Percentiles rank a stretch among this genome's conserved stretches.
These are phyloP conservation scores for Petrea volubilis DNA, from an alignment of 257 asterid species.

Conservation along the genomic window DNA sequence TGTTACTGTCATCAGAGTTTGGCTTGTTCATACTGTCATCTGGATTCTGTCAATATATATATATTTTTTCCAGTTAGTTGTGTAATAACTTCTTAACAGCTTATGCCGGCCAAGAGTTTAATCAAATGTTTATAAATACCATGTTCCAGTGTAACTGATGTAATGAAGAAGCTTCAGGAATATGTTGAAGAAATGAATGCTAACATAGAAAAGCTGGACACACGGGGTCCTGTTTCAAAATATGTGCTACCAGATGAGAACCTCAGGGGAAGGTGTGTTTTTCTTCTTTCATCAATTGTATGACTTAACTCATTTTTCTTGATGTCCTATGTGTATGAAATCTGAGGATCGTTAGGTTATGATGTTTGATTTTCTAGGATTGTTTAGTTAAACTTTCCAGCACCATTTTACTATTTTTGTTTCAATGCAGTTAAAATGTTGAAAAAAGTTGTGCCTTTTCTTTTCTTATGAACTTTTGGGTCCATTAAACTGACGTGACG, in stretches of 20 bases:
- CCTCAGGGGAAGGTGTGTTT: constrained; percentile 82
- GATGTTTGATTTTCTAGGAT: constrained; percentile 1
- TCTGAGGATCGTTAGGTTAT: not conserved
- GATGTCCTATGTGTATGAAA: not conserved
- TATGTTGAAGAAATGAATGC: constrained; percentile 83
- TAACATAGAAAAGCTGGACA: constrained; percentile 71
- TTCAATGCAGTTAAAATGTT: not conserved
- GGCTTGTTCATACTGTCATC: not conserved
- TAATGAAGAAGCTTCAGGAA: constrained; percentile 64
- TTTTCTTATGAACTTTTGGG: no score
- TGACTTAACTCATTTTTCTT: constrained; percentile 10
- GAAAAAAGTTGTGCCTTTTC: not conserved
- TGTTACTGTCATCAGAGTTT: constrained; percentile 1
- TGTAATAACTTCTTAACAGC: not conserved
- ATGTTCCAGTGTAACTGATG: constrained; percentile 74
- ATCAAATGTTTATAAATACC: constrained; percentile 7
- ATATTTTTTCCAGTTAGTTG: not conserved
- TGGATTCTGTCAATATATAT: not conserved
- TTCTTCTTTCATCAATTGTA: constrained; percentile 3
- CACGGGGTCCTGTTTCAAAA: constrained; percentile 84
- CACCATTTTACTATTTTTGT: no score
- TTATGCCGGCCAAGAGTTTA: constrained; percentile 3
- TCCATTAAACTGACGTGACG: no score
- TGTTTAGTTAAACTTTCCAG: not conserved
- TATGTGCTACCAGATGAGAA: constrained; percentile 89